Percentiles rank a stretch among this genome's conserved stretches.
Conservation (phyloP, 2,329 filamentous ascomycete genomes). For the Ophiosphaerella korrae region DNA sequence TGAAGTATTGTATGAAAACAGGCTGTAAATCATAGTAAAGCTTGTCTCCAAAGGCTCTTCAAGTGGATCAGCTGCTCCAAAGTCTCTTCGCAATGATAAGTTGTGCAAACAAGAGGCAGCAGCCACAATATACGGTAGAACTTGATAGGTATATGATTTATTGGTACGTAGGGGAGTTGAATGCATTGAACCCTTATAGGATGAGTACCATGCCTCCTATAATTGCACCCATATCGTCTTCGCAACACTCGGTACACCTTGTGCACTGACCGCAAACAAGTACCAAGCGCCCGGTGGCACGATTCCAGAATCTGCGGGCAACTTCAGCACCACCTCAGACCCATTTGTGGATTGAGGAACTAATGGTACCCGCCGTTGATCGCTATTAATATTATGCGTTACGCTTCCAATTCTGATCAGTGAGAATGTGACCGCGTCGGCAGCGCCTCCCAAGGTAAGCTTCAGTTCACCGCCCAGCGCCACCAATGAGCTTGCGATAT, state of each 20-base stretch:
- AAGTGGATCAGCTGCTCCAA: too few relatives aligned
- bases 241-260: constrained; percentile 23
- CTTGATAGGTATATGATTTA: too few relatives aligned
- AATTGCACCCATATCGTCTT: constrained; percentile 14
- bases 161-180: too few relatives aligned
- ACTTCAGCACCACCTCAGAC: constrained; percentile 8
- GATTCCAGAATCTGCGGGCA: constrained; percentile 17
- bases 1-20: too few relatives aligned
- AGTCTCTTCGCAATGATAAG: too few relatives aligned
- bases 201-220: not conserved
- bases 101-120: too few relatives aligned
- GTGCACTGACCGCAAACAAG: constrained; percentile 20
- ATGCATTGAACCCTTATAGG: too few relatives aligned
- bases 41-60: too few relatives aligned
- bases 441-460: constrained; percentile 13
- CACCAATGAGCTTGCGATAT: constrained; percentile 5
- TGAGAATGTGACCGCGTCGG: constrained; percentile 13
- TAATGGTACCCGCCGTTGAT: constrained; percentile 26
- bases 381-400: constrained; percentile 28
- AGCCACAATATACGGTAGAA: too few relatives aligned
- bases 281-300: constrained; percentile 24
- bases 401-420: constrained; percentile 28
- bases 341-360: constrained; percentile 3
- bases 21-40: too few relatives aligned
- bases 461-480: constrained; percentile 16